Percentiles rank a stretch among this genome's conserved stretches.
phyloP scores from a whole-genome alignment of 2,329 filamentous ascomycete genomes.

The Aureobasidium lini region DNA sequence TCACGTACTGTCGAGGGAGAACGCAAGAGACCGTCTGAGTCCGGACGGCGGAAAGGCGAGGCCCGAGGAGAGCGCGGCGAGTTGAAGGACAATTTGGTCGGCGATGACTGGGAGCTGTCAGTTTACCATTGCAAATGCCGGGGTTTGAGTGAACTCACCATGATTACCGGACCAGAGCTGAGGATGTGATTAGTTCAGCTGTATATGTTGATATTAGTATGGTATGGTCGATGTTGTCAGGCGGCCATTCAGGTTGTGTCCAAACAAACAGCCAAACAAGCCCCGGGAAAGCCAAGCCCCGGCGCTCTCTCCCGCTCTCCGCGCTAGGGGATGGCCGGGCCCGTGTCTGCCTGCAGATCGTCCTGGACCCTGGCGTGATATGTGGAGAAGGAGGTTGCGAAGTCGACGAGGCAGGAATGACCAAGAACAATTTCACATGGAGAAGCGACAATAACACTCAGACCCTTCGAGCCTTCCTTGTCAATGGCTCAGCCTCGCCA shows the following conservation, averaged over 20 bases:
- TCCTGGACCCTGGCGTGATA: background rate
- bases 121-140: background rate
- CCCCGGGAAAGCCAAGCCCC: background rate
- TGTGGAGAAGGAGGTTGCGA: background rate
- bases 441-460: background rate
- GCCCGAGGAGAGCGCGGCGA: conserved; percentile 36
- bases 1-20: conserved; percentile 33
- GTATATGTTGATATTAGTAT: background rate
- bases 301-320: background rate
- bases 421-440: background rate
- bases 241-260: background rate
- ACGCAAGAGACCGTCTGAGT: conserved; percentile 28
- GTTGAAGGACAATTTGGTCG: conserved; percentile 32
- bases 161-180: background rate
- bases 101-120: background rate
- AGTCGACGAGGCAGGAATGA: background rate
- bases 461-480: background rate
- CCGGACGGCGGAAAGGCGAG: conserved; percentile 38
- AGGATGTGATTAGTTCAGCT: background rate
- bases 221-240: background rate
- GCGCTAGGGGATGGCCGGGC: background rate
- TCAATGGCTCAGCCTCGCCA: background rate
- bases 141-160: background rate
- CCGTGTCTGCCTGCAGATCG: background rate
- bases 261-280: conserved; percentile 1